A percentile compares a stretch with the other conserved stretches of the same genome.
Evolutionary conservation across 2,329 filamentous ascomycete genomes (phyloP).

Genomic region (Nothopassalora personata): DNA sequence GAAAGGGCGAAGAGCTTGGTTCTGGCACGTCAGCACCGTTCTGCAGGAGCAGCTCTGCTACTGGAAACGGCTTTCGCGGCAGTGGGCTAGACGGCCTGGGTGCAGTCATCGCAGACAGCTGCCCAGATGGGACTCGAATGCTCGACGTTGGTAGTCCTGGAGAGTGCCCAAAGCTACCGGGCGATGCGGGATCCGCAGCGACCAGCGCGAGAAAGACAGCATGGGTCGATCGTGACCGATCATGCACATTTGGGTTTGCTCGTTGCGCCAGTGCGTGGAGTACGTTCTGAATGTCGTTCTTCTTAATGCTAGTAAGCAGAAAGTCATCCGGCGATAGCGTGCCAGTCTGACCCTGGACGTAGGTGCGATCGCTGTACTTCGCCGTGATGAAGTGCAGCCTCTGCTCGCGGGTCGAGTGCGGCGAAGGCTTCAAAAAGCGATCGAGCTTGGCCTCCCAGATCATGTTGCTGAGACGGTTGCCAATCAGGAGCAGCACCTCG

Average conservation of each 20-base stretch:
- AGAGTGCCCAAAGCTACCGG: slow-evolving; percentile 41
- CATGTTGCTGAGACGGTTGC: slow-evolving; percentile 93
- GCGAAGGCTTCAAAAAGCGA: slow-evolving; percentile 62
- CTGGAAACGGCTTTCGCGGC: slow-evolving; percentile 61
- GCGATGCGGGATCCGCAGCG: slow-evolving; percentile 82
- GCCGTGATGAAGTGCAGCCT: slow-evolving; percentile 89
- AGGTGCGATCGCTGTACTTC: slow-evolving; percentile 84
- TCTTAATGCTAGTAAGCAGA: slow-evolving; percentile 86
- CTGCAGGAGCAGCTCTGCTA: slow-evolving; percentile 86
- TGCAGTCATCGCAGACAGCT: slow-evolving; percentile 19
- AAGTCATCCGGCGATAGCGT: slow-evolving; percentile 81
- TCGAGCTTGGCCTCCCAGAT: slow-evolving; percentile 90
- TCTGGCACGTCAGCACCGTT: slow-evolving; percentile 88
- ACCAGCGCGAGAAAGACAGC: slow-evolving; percentile 86
- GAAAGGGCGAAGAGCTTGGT: slow-evolving; percentile 65
- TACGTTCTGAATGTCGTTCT: slow-evolving; percentile 89
- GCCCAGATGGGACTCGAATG: slow-evolving; percentile 23
- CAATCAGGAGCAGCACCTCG: slow-evolving; percentile 83
- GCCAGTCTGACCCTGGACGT: slow-evolving; percentile 60
- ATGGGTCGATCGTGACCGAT: slow-evolving; percentile 83
- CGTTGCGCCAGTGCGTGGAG: slow-evolving; percentile 81
- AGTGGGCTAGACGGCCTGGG: slow-evolving; percentile 34
- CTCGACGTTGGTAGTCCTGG: slow-evolving; percentile 37
- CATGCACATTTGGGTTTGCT: slow-evolving; percentile 79
- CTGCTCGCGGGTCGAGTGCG: slow-evolving; percentile 80